Percentiles rank a stretch among this genome's conserved stretches.
phyloP scores from a whole-genome alignment of 2,329 filamentous ascomycete genomes.

The Penicillium fuscoglaucum region DNA sequence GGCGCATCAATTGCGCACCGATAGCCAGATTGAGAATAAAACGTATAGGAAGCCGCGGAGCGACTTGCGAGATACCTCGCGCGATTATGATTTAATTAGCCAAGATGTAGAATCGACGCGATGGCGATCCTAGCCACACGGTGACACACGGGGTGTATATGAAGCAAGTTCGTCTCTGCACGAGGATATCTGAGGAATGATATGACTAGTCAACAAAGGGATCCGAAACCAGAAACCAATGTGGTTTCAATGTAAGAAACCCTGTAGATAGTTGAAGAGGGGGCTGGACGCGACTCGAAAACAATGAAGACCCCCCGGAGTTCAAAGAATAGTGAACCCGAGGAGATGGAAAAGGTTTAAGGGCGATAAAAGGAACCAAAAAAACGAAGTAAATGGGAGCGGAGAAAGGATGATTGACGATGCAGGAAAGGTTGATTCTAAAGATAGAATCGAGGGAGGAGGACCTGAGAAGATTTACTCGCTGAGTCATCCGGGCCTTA shows the following conservation, averaged over 20 bases:
- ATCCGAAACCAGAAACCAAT: background rate
- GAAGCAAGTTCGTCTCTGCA: background rate
- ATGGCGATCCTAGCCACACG: conserved; percentile 3
- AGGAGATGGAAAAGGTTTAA: conserved; percentile 2
- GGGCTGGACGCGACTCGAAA: conserved; percentile 14
- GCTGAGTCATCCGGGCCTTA: conserved; percentile 15
- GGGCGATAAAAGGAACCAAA: conserved; percentile 1
- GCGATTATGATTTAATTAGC: conserved; percentile 2
- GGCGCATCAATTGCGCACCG: conserved; percentile 15
- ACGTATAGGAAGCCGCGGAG: background rate
- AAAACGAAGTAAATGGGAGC: conserved; percentile 13
- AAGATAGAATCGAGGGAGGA: conserved; percentile 27
- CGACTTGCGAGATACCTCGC: conserved; percentile 4
- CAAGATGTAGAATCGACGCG: conserved; percentile 8
- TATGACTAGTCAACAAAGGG: conserved; percentile 7
- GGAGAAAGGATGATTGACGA: conserved; percentile 18
- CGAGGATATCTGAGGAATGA: background rate
- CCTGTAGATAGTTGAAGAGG: conserved; percentile 8
- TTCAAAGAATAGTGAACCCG: conserved; percentile 8
- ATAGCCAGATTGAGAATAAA: background rate
- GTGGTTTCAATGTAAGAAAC: conserved; percentile 5
- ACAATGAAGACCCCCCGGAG: conserved; percentile 6
- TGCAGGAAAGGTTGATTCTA: conserved; percentile 33
- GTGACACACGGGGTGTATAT: background rate
- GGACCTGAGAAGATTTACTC: conserved; percentile 4